Evolutionary conservation across 768 basidiomycete genomes (phyloP).

Genomic region (Lepiota brunneoincarnata): DNA sequence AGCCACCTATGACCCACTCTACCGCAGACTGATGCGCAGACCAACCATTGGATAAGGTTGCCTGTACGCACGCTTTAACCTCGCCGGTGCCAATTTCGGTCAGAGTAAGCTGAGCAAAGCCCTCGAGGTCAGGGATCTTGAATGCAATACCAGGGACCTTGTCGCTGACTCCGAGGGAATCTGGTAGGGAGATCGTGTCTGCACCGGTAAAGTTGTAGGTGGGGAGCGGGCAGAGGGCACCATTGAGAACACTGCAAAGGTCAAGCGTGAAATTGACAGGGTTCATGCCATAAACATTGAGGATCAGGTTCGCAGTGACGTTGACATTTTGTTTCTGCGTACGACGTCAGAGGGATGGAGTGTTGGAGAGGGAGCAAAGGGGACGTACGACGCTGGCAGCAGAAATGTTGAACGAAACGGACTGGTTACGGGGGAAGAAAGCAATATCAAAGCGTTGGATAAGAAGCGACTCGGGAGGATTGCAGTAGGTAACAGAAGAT

Average conservation of each 20-base stretch:
- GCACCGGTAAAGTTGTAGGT: conserved; percentile 87
- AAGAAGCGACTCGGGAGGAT: conserved; percentile 76
- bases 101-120: conserved; percentile 78
- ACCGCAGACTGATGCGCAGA: conserved; percentile 74
- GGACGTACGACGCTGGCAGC: conserved; percentile 80
- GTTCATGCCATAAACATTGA: conserved; percentile 86
- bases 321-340: conserved; percentile 69
- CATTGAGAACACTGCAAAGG: conserved; percentile 75
- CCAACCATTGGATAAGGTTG: conserved; percentile 90
- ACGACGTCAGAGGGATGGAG: conserved; percentile 16
- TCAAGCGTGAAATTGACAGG: conserved; percentile 84
- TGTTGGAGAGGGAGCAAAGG: conserved; percentile 2
- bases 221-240: conserved; percentile 80
- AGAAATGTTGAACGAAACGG: conserved; percentile 80
- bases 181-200: conserved; percentile 63
- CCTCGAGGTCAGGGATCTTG: conserved; percentile 88
- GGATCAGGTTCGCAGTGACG: conserved; percentile 76
- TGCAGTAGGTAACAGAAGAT: conserved; percentile 85
- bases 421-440: conserved; percentile 68
- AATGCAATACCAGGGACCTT: conserved; percentile 80
- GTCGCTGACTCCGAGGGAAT: conserved; percentile 50
- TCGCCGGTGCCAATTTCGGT: conserved; percentile 65
- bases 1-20: conserved; percentile 71
- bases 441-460: conserved; percentile 74
- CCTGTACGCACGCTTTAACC: conserved; percentile 86